These are phyloP conservation scores for Yamadazyma atmosphaerica DNA, from an alignment of 1,139 yeast genomes.

Conservation along the genomic window DNA sequence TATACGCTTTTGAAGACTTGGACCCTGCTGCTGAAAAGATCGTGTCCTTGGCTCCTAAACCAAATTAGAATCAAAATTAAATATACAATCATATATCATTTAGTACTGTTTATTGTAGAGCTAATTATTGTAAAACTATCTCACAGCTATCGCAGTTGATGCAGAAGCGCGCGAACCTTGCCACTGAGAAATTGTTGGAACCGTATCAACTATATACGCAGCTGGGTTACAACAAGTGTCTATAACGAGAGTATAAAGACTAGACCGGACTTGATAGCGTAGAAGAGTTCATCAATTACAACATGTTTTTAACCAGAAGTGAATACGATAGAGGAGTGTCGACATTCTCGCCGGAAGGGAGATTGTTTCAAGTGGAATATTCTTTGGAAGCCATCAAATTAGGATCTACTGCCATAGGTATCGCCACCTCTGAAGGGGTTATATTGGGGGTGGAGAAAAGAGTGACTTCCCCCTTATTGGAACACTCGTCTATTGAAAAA, in stretches of 20 bases:
- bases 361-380: constrained; percentile 97
- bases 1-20: constrained; percentile 86
- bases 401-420: constrained; percentile 98
- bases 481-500: constrained; percentile 91
- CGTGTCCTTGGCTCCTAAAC: constrained; percentile 61
- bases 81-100: neutral
- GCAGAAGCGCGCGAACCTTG: neutral
- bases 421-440: constrained; percentile 95
- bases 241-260: no score
- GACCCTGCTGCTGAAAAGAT: constrained; percentile 98
- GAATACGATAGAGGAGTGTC: constrained; percentile 99
- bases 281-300: no score
- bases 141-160: no score
- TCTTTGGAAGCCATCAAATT: constrained; percentile 95
- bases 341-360: constrained; percentile 98
- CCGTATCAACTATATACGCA: no score
- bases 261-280: no score
- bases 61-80: constrained; percentile 3
- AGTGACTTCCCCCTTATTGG: constrained; percentile 89
- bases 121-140: no score
- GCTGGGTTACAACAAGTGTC: no score
- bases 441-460: constrained; percentile 96
- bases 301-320: constrained; percentile 95
- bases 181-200: neutral
- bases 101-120: no score